Conservation (phyloP, 2,329 filamentous ascomycete genomes). For the Colletotrichum sansevieriae region DNA sequence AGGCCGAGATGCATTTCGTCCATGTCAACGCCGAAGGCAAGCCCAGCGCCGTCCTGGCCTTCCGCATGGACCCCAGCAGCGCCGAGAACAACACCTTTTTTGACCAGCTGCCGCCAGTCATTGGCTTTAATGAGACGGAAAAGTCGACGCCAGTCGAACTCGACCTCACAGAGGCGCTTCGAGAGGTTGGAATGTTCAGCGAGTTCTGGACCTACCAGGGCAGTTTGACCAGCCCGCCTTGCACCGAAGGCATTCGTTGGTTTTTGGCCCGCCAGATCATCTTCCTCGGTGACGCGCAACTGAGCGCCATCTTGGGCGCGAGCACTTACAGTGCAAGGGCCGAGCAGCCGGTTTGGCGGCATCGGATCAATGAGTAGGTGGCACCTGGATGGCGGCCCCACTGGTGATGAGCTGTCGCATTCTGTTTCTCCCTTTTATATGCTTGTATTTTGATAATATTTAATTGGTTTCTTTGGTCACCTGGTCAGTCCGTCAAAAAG, state of each 20-base stretch:
- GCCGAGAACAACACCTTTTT: conserved; percentile 53
- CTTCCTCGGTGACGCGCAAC: conserved; percentile 58
- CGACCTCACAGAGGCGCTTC: conserved; percentile 50
- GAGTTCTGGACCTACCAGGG: conserved; percentile 64
- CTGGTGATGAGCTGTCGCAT: no score
- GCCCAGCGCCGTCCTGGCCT: conserved; percentile 57
- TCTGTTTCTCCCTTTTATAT: no score
- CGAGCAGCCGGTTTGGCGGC: conserved; percentile 61
- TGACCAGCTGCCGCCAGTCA: conserved; percentile 55
- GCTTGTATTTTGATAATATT: no score
- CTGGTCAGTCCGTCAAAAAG: no score
- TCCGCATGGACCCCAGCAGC: conserved; percentile 59
- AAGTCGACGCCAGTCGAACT: conserved; percentile 42
- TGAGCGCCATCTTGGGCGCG: conserved; percentile 59
- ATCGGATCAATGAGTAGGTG: conserved; percentile 12
- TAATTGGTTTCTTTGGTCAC: no score
- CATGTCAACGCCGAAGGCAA: conserved; percentile 51
- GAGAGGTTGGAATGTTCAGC: conserved; percentile 53
- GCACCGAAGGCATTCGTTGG: conserved; percentile 59
- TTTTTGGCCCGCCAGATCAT: conserved; percentile 49
- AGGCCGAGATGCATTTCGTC: conserved; percentile 63
- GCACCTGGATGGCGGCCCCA: background rate
- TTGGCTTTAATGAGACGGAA: conserved; percentile 53
- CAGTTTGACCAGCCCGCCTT: conserved; percentile 61
- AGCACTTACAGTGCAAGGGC: conserved; percentile 59